Base-by-base conservation (phyloP, 164 flowering plant genomes). In the Tetracentron sinense region DNA sequence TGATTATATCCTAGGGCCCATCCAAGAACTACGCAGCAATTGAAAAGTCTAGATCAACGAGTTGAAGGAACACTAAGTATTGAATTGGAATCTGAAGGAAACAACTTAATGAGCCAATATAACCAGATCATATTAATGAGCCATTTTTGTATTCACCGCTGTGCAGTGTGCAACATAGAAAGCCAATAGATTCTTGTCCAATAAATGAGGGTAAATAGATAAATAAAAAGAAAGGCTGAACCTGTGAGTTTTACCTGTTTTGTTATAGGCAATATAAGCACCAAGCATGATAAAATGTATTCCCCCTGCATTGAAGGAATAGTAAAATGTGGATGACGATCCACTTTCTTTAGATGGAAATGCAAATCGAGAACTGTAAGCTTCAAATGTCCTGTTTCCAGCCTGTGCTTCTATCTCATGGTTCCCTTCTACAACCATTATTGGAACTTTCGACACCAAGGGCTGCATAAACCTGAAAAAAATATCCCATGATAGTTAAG, bases 221-320 rank as follows among this genome's bases (percentile, higher is more conserved):
- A 2, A 21, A 7, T 42, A 22, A 29, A 6, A 17, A 3, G 4
- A 26, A 12, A 2, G 16, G 20, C 0, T 6, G 38, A 6, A 11
- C 14, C 56, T 14, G 11, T 23, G 23, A 49, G 11, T 42, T 6
- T 62, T 75, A 90, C 97, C 81, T 68, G 92, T 52, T 64, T 76
- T 80, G 52, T 84, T 48, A 68, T 86, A 94, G n/a, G 72, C 56
- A 56, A 65, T 78, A 61, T 94, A 94, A 27, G 92, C 88, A 51
- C 96, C 92, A 54, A 94, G 93, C 92, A 94, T 87, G 15, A 94
- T 67, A 54, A 94, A 89, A 73, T 94, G 98, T 62, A 91, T 81
- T 11, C 98, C 98, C 14, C 98, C 98, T 2, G 96, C 95, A 78
- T 94, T 82, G 62, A 89, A 94, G 15, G 98, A 94, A 69, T 94